Evolutionary conservation across 208 protist genomes (phyloP).

Genomic region (Balamuthia mandrillaris): DNA sequence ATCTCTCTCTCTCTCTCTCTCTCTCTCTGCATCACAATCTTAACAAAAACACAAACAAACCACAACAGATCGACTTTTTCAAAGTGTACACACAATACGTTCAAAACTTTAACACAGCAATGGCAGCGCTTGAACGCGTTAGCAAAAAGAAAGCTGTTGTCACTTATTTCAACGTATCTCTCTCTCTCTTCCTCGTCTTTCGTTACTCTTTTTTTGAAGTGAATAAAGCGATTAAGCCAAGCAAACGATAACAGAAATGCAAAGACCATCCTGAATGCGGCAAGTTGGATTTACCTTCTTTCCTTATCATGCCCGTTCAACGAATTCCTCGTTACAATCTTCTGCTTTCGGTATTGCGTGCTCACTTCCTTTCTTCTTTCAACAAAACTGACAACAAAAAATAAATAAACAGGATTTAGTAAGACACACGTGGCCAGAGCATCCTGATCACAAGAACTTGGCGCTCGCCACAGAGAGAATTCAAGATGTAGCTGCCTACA

Average conservation of each 20-base stretch:
- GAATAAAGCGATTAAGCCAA: background rate
- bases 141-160: conserved; percentile 4
- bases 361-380: too few relatives aligned
- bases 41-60: too few relatives aligned
- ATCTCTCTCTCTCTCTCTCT: background rate
- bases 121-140: background rate
- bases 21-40: background rate
- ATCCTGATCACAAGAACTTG: background rate
- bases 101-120: conserved; percentile 19
- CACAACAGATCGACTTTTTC: background rate
- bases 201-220: background rate
- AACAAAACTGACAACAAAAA: too few relatives aligned
- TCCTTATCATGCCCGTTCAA: conserved; percentile 11
- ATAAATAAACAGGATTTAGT: too few relatives aligned
- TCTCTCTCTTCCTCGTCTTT: background rate
- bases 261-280: conserved; percentile 3
- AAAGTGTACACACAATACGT: conserved; percentile 17
- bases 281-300: background rate
- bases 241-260: background rate
- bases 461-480: background rate
- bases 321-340: background rate
- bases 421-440: background rate
- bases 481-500: background rate
- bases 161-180: conserved; percentile 5
- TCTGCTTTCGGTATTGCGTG: too few relatives aligned